Percentiles rank a stretch among this genome's conserved stretches.
phyloP scores from a whole-genome alignment of 1,284 basidiomycete genomes.

The Ceratobasidium sp. region DNA sequence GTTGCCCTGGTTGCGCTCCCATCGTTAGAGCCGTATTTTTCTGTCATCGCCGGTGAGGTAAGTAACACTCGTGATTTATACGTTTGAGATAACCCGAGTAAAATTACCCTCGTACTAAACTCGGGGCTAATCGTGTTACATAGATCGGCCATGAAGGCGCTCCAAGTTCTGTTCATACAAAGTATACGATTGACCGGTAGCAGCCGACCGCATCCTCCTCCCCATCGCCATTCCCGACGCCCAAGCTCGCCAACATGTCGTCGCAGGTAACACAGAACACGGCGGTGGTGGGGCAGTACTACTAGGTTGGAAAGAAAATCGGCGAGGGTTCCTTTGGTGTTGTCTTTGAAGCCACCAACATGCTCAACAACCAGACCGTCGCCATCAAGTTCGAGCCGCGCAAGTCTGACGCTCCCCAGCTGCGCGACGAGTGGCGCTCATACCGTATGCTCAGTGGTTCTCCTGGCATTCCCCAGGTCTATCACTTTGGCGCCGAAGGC shows the following conservation, averaged over 20 bases:
- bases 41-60: not conserved
- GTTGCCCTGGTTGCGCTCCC: too few species aligned
- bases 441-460: conserved; percentile 96
- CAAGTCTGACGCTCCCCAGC: conserved; percentile 97
- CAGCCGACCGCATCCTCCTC: conserved; percentile 2
- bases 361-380: conserved; percentile 61
- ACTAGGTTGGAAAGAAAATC: conserved; percentile 79
- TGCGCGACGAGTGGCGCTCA: conserved; percentile 96
- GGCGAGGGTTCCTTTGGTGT: conserved; percentile 75
- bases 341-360: conserved; percentile 45
- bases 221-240: not conserved
- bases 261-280: conserved; percentile 35
- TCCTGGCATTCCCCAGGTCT: conserved; percentile 93
- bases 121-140: conserved; percentile 23
- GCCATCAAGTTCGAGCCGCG: conserved; percentile 99
- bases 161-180: too few species aligned
- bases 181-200: too few species aligned
- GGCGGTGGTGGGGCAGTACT: conserved; percentile 45
- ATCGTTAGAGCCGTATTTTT: too few species aligned
- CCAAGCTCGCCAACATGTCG: not conserved
- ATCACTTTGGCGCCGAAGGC: conserved; percentile 98
- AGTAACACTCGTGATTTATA: not conserved
- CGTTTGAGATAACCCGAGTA: not conserved
- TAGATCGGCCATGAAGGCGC: too few species aligned
- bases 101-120: not conserved